Evolutionary conservation across 129 eudicot genomes (phyloP).

Genomic region (Dittrichia graveolens): DNA sequence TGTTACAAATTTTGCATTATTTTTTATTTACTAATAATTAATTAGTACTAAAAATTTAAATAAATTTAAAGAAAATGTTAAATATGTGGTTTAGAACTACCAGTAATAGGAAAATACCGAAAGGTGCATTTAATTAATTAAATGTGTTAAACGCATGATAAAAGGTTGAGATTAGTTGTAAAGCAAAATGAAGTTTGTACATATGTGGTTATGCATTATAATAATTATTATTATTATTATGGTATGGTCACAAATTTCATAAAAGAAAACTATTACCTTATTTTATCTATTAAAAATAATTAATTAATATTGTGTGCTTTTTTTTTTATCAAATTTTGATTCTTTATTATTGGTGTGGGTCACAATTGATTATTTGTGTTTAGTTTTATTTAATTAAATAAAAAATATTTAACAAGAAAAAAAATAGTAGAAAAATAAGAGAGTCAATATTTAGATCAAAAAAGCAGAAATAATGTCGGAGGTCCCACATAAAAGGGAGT

Average conservation of each 20-base stretch:
- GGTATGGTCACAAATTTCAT: too few relatives aligned
- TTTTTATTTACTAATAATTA: too few relatives aligned
- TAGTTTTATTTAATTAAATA: not conserved
- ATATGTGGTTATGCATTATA: not conserved
- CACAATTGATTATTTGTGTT: constrained; percentile 3
- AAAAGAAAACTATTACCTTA: too few relatives aligned
- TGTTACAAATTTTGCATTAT: too few relatives aligned
- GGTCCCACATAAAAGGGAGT: constrained; percentile 10
- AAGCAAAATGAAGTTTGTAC: not conserved
- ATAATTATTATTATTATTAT: not conserved
- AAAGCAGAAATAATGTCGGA: not conserved
- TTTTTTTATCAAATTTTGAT: not conserved
- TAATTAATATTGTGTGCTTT: too few relatives aligned
- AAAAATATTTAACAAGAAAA: not conserved
- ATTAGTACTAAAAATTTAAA: too few relatives aligned
- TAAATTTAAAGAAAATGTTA: too few relatives aligned
- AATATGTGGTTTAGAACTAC: too few relatives aligned
- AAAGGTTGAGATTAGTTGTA: constrained; percentile 15
- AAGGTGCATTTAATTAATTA: constrained; percentile 8
- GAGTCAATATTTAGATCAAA: not conserved
- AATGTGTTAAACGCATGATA: constrained; percentile 15
- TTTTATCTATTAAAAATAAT: too few relatives aligned
- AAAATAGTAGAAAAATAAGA: not conserved
- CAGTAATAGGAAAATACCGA: not conserved
- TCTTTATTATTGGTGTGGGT: not conserved